Conservation (phyloP, 805 yeast genomes). For the Yamadazyma akitaensis region DNA sequence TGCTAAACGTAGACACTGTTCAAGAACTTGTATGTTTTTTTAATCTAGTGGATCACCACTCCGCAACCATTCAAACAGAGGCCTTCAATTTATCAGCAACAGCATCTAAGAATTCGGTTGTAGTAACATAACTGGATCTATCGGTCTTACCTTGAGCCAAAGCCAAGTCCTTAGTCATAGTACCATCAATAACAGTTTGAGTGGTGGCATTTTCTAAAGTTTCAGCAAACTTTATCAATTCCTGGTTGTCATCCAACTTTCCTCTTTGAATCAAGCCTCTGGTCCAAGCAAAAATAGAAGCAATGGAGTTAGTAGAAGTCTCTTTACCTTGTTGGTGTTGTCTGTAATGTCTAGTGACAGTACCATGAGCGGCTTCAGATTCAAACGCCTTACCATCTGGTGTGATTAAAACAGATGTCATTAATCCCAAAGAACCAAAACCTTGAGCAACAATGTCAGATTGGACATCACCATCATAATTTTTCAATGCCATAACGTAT, state of each 20-base stretch:
- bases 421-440: conserved; percentile 77
- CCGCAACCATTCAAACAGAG: neutral
- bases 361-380: conserved; percentile 85
- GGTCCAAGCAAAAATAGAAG: conserved; percentile 85
- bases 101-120: conserved; percentile 74
- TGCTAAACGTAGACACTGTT: too few relatives aligned
- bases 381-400: conserved; percentile 87
- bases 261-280: conserved; percentile 83
- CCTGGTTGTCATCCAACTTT: conserved; percentile 67
- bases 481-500: conserved; percentile 74
- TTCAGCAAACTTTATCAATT: conserved; percentile 64
- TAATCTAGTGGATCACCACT: neutral
- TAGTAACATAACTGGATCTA: conserved; percentile 63
- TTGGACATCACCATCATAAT: conserved; percentile 85
- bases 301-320: conserved; percentile 82
- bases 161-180: conserved; percentile 83
- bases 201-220: conserved; percentile 63
- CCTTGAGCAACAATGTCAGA: conserved; percentile 87
- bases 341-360: conserved; percentile 84
- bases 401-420: conserved; percentile 80
- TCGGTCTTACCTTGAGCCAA: conserved; percentile 62
- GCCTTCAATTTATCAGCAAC: conserved; percentile 57
- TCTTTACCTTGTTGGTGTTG: conserved; percentile 78
- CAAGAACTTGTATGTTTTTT: neutral
- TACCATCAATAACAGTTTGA: conserved; percentile 73